phyloP scores from a whole-genome alignment of 441 rosid species.

The Gossypium lobatum region DNA sequence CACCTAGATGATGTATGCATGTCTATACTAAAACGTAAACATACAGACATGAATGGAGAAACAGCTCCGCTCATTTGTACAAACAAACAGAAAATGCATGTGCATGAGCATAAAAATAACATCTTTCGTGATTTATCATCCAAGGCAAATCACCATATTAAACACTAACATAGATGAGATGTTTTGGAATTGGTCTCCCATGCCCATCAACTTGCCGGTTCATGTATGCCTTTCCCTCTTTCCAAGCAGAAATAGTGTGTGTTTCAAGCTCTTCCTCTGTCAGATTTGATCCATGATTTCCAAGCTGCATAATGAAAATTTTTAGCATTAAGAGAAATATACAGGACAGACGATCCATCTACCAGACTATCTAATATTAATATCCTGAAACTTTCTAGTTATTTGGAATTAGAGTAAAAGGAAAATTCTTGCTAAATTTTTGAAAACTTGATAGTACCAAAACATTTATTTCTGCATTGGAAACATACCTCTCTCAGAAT shows the following conservation, averaged over 20 bases:
- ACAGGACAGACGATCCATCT: not conserved
- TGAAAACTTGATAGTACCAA: constrained; percentile 1
- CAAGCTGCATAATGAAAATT: constrained; percentile 41
- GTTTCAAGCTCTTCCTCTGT: constrained; percentile 85
- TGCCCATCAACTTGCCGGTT: constrained; percentile 53
- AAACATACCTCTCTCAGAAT: constrained; percentile 61
- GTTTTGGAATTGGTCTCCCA: constrained; percentile 50
- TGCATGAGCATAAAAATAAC: not conserved
- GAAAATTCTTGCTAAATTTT: not conserved
- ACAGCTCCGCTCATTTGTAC: not conserved
- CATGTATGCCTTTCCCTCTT: constrained; percentile 59
- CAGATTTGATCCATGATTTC: constrained; percentile 69
- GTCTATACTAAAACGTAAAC: not conserved
- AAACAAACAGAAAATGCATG: not conserved
- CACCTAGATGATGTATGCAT: not conserved
- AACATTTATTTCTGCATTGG: not conserved
- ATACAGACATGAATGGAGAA: not conserved
- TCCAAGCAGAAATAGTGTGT: constrained; percentile 78
- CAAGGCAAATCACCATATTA: not conserved
- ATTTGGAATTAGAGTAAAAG: not conserved
- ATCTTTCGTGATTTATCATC: not conserved
- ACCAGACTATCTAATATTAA: not conserved
- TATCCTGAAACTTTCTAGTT: not conserved
- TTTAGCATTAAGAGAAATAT: not conserved
- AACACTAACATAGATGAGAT: constrained; percentile 54